Evolutionary conservation across 2,329 filamentous ascomycete species (phyloP).

Genomic region (Boeremia exigua): DNA sequence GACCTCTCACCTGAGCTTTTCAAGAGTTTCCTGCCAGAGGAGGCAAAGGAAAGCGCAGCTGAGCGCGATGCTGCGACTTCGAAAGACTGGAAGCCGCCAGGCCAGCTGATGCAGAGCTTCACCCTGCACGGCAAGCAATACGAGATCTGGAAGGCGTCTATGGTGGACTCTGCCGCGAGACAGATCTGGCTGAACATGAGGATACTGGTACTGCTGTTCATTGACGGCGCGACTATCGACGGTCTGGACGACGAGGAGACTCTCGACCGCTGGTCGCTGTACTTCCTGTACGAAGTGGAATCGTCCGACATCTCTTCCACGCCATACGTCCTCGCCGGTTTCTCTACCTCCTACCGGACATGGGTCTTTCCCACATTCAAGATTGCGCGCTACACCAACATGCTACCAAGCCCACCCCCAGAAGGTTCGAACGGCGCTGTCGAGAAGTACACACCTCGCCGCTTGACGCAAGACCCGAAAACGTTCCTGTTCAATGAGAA

Average conservation of each 20-base stretch:
- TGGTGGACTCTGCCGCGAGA: slow-evolving; percentile 72
- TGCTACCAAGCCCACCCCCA: slow-evolving; percentile 41
- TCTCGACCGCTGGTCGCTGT: slow-evolving; percentile 87
- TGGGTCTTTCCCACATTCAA: slow-evolving; percentile 65
- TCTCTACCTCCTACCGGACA: slow-evolving; percentile 88
- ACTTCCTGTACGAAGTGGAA: slow-evolving; percentile 65
- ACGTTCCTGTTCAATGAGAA: slow-evolving; percentile 39
- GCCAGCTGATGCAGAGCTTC: slow-evolving; percentile 71
- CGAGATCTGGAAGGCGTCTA: slow-evolving; percentile 82
- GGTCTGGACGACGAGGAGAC: slow-evolving; percentile 73
- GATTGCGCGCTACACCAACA: slow-evolving; percentile 46
- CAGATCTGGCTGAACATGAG: slow-evolving; percentile 81
- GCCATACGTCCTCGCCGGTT: slow-evolving; percentile 81
- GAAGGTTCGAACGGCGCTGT: slow-evolving; percentile 45
- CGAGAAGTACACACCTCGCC: slow-evolving; percentile 44
- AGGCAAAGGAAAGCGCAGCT: slow-evolving; percentile 47
- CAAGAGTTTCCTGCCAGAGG: slow-evolving; percentile 45
- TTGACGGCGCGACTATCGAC: slow-evolving; percentile 88
- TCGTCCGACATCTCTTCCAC: slow-evolving; percentile 34
- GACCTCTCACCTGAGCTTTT: slow-evolving; percentile 70
- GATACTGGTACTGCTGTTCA: slow-evolving; percentile 83
- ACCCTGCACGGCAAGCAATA: slow-evolving; percentile 68
- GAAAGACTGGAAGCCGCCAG: slow-evolving; percentile 71
- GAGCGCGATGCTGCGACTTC: slow-evolving; percentile 25
- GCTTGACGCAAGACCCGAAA: slow-evolving; percentile 36